Evolutionary conservation across 495 filamentous ascomycete species (phyloP).

Genomic region (Tetracladium marchalianum): DNA sequence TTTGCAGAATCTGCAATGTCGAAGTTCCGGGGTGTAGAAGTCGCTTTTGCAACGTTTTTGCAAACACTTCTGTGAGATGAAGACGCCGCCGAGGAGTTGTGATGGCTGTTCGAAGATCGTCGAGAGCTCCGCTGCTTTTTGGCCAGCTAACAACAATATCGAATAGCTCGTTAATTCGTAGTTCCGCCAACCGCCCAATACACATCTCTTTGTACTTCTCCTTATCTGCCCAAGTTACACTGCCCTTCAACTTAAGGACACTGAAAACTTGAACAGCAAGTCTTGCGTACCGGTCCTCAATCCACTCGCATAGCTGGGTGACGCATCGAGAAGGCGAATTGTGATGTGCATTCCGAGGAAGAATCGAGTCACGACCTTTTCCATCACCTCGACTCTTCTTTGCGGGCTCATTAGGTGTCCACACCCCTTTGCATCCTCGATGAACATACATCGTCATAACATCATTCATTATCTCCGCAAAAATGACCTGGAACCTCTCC

Average conservation of each 20-base stretch:
- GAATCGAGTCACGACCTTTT: background rate
- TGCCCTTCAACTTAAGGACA: conserved; percentile 20
- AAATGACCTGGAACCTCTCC: conserved; percentile 62
- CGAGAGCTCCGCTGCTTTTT: conserved; percentile 65
- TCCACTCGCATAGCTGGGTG: conserved; percentile 53
- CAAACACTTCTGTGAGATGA: conserved; percentile 65
- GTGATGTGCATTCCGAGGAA: conserved; percentile 10
- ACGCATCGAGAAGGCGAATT: conserved; percentile 39
- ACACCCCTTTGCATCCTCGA: conserved; percentile 29
- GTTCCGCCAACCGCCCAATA: conserved; percentile 63
- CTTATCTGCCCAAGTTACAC: conserved; percentile 48
- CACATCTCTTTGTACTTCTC: conserved; percentile 77
- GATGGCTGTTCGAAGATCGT: conserved; percentile 54
- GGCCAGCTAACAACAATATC: conserved; percentile 85
- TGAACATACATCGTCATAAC: conserved; percentile 59
- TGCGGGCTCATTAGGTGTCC: conserved; percentile 16
- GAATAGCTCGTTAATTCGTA: conserved; percentile 77
- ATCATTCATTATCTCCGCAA: conserved; percentile 63
- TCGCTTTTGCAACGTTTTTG: conserved; percentile 52
- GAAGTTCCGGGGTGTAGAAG: conserved; percentile 82
- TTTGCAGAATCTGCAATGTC: conserved; percentile 76
- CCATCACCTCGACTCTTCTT: background rate
- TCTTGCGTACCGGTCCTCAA: conserved; percentile 59
- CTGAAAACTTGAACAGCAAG: conserved; percentile 55
- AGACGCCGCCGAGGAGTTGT: conserved; percentile 42